A percentile compares a stretch with the other conserved stretches of the same genome.
phyloP scores from a whole-genome alignment of 23 red algal genomes.

The Chondrus crispus region DNA sequence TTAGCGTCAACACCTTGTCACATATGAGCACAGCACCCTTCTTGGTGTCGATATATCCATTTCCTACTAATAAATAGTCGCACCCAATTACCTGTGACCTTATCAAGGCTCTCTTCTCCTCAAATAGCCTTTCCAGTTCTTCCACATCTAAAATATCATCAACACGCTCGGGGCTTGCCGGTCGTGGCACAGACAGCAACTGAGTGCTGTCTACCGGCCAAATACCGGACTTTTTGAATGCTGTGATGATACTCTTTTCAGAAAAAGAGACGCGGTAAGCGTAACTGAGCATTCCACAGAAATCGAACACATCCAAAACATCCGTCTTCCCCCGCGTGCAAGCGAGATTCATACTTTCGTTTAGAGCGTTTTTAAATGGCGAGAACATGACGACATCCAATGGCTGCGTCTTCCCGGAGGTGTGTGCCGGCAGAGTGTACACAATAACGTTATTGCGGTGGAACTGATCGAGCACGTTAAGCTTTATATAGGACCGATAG shows the following conservation, averaged over 20 bases:
- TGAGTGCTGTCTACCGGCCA: neutral
- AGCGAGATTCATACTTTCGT: neutral
- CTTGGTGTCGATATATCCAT: neutral
- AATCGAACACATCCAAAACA: neutral
- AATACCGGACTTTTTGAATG: neutral
- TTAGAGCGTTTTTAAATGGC: neutral
- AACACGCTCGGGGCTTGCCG: neutral
- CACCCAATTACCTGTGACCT: neutral
- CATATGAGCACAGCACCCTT: neutral
- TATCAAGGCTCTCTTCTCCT: neutral
- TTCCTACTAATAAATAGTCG: neutral
- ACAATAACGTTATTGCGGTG: neutral
- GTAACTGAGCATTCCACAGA: neutral
- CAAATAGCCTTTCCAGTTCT: neutral
- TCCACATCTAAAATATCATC: neutral
- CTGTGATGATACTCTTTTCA: neutral
- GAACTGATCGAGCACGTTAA: neutral
- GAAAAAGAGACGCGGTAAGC: neutral
- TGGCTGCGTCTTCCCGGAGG: constrained; percentile 15
- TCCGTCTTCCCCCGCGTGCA: neutral
- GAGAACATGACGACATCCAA: constrained; percentile 17
- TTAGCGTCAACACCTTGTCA: neutral
- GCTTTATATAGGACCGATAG: constrained; percentile 2
- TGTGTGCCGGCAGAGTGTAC: constrained; percentile 42
- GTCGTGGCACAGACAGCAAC: neutral